Evolutionary conservation across 129 eudicot genomes (phyloP), one percentile per base, ranked within the genome.

Genomic region (Flaveria ramosissima): DNA sequence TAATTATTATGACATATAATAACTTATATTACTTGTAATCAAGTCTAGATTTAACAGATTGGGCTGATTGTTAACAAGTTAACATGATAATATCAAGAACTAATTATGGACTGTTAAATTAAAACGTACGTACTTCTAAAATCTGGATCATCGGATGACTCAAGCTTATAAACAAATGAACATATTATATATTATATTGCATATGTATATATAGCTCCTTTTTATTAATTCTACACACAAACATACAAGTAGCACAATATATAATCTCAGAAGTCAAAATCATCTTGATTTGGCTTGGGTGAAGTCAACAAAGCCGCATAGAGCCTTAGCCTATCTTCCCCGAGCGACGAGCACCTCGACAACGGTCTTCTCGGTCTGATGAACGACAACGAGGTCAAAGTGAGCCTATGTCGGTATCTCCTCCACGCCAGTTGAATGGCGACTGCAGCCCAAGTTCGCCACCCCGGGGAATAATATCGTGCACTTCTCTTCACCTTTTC

Each of bases 381-480:
- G 63, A 95, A 91, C 11, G 99, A 95, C 75, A 95, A 59, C 2
- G 99, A 95, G 8, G 91, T 87, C 47, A 95, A 86, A 1, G 97
- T 92, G 68, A 95, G 70, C 15, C 97, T 83, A 76, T 89, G 97
- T 76, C 78, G 88, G 24, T 95, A 95, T 84, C 99, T 81, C 74
- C 95, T 78, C 99, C 99, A 95, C 2, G 99, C 99, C 78, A 95
- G 59, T 46, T 95, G 99, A 70, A 95, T 92, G 0, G 99, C 97
- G 2, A 95, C 99, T 0, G 99, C 96, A 0, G 94, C 99, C 99
- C 99, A 95, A 6, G 99, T 95, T 59, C 99, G 81, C 99, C 99
- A 95, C 13, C 99, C 99, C 0, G 99, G 99, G 13, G 99, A 95
- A 77, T 95, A 95, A 62, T 95, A 95, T 13, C 97, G 86, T 1